phyloP scores from a whole-genome alignment of 345 rosid species.

The Citrus medica region DNA sequence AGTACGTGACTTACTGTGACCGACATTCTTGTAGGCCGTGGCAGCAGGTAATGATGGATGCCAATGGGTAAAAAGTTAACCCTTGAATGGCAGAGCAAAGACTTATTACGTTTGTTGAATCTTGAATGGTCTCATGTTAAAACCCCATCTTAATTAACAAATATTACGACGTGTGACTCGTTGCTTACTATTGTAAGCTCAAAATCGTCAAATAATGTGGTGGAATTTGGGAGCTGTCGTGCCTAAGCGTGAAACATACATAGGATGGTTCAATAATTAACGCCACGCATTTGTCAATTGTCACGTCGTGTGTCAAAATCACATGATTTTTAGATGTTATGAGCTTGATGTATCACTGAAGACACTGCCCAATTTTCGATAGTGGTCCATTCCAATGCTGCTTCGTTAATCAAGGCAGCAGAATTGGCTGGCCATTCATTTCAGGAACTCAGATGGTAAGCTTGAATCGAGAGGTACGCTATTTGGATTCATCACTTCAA shows the following conservation, averaged over 20 bases:
- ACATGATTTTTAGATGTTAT: neutral
- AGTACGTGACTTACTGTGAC: conserved; percentile 1
- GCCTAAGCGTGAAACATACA: neutral
- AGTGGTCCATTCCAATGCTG: neutral
- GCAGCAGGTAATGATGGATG: too few relatives aligned
- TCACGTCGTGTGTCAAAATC: neutral
- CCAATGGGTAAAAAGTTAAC: too few relatives aligned
- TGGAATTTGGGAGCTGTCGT: neutral
- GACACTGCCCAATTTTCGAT: neutral
- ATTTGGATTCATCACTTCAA: too few relatives aligned
- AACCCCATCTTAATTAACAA: too few relatives aligned
- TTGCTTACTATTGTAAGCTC: too few relatives aligned
- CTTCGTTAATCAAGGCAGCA: neutral
- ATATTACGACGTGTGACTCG: too few relatives aligned
- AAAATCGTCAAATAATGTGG: neutral
- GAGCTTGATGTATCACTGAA: neutral
- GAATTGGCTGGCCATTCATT: neutral
- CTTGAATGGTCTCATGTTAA: neutral
- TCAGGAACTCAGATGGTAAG: neutral
- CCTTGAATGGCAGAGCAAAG: too few relatives aligned
- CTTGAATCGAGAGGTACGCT: too few relatives aligned
- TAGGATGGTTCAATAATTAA: neutral
- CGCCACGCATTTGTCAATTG: neutral
- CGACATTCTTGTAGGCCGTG: conserved; percentile 8
- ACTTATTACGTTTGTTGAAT: neutral